phyloP scores from a whole-genome alignment of 148 eudicot species.

The Hydrangea macrophylla region DNA sequence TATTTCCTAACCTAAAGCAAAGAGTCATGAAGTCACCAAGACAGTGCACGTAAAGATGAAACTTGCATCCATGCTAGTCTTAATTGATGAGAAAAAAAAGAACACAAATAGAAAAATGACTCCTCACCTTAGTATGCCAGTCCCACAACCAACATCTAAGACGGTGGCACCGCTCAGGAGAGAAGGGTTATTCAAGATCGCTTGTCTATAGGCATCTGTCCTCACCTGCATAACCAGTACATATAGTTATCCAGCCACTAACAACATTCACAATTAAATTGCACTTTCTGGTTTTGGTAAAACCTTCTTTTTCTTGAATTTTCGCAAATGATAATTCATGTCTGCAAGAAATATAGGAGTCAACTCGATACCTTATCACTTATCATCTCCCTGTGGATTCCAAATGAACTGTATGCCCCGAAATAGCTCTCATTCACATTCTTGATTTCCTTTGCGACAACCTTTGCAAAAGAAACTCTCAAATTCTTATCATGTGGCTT shows the following conservation, averaged over 20 bases:
- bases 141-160: constrained; percentile 96
- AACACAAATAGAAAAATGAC: neutral
- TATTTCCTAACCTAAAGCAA: neutral
- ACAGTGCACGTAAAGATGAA: neutral
- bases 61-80: neutral
- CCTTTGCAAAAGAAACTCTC: constrained; percentile 33
- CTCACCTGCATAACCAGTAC: constrained; percentile 53
- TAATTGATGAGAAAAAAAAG: neutral
- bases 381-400: constrained; percentile 94
- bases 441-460: constrained; percentile 48
- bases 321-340: neutral
- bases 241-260: neutral
- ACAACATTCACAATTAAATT: neutral
- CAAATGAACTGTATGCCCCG: constrained; percentile 88
- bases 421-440: constrained; percentile 75
- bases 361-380: constrained; percentile 76
- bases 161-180: constrained; percentile 68
- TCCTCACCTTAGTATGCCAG: constrained; percentile 88
- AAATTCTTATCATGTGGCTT: constrained; percentile 20
- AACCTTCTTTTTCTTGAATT: neutral
- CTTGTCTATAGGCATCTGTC: constrained; percentile 85
- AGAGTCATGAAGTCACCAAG: neutral
- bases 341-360: neutral
- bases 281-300: neutral
- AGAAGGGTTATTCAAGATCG: constrained; percentile 76